Evolutionary conservation across 352 stramenopile species (phyloP).

Genomic region (Phytophthora hybrid): DNA sequence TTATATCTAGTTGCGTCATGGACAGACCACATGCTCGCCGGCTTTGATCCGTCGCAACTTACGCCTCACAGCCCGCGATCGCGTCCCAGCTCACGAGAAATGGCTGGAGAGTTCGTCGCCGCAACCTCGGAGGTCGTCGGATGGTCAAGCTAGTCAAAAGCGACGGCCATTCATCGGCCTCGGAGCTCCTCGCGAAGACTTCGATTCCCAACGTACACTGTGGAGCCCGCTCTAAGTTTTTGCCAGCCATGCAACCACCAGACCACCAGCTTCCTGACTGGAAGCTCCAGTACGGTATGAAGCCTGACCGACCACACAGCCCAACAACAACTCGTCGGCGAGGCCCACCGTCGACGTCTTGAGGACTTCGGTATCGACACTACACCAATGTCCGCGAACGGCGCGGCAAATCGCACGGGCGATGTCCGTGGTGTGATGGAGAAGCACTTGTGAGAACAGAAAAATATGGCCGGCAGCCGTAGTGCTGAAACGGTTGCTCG

Average conservation of each 20-base stretch:
- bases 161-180: constrained; percentile 24
- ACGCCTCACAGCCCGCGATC: too few relatives aligned
- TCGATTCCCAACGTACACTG: constrained; percentile 22
- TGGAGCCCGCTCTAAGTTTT: constrained; percentile 21
- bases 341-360: constrained; percentile 16
- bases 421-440: constrained; percentile 58
- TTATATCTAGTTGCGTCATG: too few relatives aligned
- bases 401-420: constrained; percentile 39
- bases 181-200: constrained; percentile 30
- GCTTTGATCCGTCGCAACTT: too few relatives aligned
- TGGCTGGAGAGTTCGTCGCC: constrained; percentile 11
- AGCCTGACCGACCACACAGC: too few relatives aligned
- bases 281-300: too few relatives aligned
- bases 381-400: constrained; percentile 27
- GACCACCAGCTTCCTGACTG: constrained; percentile 12
- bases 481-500: too few relatives aligned
- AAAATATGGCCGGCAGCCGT: constrained; percentile 44
- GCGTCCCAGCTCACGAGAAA: constrained; percentile 10
- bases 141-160: constrained; percentile 13
- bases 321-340: too few relatives aligned
- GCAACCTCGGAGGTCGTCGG: neutral
- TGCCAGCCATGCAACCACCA: constrained; percentile 8
- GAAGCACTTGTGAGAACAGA: constrained; percentile 44
- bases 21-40: too few relatives aligned
- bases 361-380: constrained; percentile 12